Percentiles rank a stretch among this genome's conserved stretches.
phyloP scores from a whole-genome alignment of 1,284 basidiomycete species.

The Meripilus lineatus region DNA sequence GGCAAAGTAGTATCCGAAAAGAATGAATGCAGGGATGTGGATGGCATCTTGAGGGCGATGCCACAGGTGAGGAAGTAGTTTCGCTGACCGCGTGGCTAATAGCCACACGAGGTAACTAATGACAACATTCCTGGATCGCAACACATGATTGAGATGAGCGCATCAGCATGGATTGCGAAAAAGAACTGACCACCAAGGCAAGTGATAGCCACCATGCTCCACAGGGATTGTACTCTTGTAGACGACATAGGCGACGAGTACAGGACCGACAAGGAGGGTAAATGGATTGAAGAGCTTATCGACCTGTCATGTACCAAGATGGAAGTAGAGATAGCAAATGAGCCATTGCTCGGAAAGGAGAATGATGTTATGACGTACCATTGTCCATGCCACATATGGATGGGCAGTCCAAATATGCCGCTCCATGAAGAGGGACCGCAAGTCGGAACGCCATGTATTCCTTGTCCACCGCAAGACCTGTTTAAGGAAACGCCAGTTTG shows the following conservation, averaged over 20 bases:
- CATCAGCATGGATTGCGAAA: background rate
- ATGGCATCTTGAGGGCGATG: slow-evolving; percentile 79
- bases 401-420: slow-evolving; percentile 83
- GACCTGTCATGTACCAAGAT: slow-evolving; percentile 39
- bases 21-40: slow-evolving; percentile 87
- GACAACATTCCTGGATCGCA: slow-evolving; percentile 64
- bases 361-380: slow-evolving; percentile 45
- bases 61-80: slow-evolving; percentile 88
- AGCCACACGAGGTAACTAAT: slow-evolving; percentile 78
- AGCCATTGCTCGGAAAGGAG: background rate
- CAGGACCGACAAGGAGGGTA: slow-evolving; percentile 80
- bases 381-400: slow-evolving; percentile 89
- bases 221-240: slow-evolving; percentile 73
- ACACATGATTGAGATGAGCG: slow-evolving; percentile 9
- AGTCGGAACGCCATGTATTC: slow-evolving; percentile 89
- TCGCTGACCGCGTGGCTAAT: slow-evolving; percentile 76
- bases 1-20: slow-evolving; percentile 75
- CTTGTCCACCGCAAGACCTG: slow-evolving; percentile 90
- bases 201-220: slow-evolving; percentile 76
- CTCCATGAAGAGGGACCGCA: slow-evolving; percentile 86
- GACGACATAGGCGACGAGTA: slow-evolving; percentile 70
- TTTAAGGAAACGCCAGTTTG: slow-evolving; percentile 91
- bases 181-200: slow-evolving; percentile 78
- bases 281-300: slow-evolving; percentile 92
- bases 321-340: background rate